phyloP scores from a whole-genome alignment of 257 asterid genomes.

The Solanum arcanum region DNA sequence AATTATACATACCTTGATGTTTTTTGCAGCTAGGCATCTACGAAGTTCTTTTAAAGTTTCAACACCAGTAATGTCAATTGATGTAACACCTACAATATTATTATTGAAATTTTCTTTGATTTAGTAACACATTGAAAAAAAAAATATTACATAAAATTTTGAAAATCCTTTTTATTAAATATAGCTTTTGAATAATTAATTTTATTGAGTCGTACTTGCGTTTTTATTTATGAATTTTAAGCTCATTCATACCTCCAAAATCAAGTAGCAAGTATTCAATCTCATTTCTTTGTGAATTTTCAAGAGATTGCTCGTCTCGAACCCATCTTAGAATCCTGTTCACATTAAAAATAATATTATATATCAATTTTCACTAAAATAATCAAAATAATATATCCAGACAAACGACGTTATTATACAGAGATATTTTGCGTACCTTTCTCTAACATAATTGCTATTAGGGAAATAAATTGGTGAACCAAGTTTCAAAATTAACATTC shows the following conservation, averaged over 20 bases:
- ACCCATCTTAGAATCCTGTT: constrained; percentile 71
- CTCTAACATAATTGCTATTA: constrained; percentile 54
- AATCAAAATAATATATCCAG: background rate
- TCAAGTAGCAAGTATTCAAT: constrained; percentile 56
- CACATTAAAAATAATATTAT: background rate
- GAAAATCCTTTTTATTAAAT: background rate
- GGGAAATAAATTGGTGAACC: constrained; percentile 90
- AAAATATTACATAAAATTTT: too few species aligned
- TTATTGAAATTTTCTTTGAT: background rate
- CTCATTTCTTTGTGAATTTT: constrained; percentile 5
- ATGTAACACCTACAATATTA: constrained; percentile 23
- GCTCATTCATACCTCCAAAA: constrained; percentile 41
- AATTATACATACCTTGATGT: constrained; percentile 32
- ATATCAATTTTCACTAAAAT: background rate
- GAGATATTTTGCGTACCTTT: constrained; percentile 26
- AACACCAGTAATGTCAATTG: constrained; percentile 69
- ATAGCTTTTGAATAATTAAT: background rate
- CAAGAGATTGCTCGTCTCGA: constrained; percentile 32
- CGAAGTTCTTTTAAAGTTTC: constrained; percentile 50
- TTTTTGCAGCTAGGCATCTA: constrained; percentile 32
- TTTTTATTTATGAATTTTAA: background rate
- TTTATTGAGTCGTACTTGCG: background rate
- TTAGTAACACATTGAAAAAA: background rate
- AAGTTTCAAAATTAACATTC: constrained; percentile 42
- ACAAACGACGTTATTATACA: background rate